Conservation (phyloP, 306 rosid species). For the Trichosanthes truncata region DNA sequence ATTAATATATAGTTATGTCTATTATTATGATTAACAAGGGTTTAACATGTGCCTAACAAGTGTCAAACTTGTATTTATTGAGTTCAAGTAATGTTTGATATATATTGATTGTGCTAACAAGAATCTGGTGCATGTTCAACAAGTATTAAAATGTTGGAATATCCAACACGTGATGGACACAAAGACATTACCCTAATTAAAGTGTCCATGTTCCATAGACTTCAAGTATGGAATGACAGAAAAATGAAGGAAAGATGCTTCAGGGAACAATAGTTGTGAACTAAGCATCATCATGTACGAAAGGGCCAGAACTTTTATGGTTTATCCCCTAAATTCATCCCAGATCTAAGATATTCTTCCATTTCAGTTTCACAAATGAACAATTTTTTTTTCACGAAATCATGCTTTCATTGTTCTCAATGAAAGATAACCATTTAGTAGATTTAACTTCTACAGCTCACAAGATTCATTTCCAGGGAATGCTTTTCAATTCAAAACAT, state of each 20-base stretch:
- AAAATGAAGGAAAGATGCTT: not conserved
- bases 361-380: not conserved
- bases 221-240: not conserved
- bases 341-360: not conserved
- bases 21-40: too few species aligned
- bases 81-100: too few species aligned
- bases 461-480: not conserved
- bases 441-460: not conserved
- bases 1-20: too few species aligned
- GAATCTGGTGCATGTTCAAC: too few species aligned
- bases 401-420: too few species aligned
- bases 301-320: not conserved
- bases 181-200: not conserved
- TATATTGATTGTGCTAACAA: too few species aligned
- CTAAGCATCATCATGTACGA: not conserved
- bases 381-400: not conserved
- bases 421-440: not conserved
- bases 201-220: not conserved
- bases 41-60: too few species aligned
- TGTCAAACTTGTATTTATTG: too few species aligned
- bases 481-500: not conserved
- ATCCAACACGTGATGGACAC: not conserved
- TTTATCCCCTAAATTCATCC: not conserved
- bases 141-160: not conserved
- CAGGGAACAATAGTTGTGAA: not conserved